Conservation (phyloP, 257 asterid species). For the Echium plantagineum region DNA sequence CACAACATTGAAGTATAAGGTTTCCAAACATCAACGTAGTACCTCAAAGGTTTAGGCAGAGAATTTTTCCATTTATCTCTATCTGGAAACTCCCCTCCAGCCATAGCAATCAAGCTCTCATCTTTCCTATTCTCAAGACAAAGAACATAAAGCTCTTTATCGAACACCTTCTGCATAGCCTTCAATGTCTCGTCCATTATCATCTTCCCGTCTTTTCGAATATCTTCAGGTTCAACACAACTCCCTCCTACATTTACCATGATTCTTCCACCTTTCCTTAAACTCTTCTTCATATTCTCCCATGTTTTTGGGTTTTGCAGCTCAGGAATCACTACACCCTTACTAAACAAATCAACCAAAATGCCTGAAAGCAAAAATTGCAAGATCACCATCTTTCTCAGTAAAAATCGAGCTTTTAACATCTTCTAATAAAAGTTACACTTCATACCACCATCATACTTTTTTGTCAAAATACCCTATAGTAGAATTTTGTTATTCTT, state of each 20-base stretch:
- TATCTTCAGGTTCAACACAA: conserved; percentile 85
- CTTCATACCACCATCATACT: no score
- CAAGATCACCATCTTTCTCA: no score
- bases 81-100: conserved; percentile 65
- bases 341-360: conserved; percentile 50
- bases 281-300: conserved; percentile 39
- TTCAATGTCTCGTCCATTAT: conserved; percentile 68
- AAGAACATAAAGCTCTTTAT: conserved; percentile 33
- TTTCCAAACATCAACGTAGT: conserved; percentile 61
- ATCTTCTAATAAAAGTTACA: no score
- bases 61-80: conserved; percentile 42
- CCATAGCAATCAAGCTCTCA: conserved; percentile 65
- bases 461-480: no score
- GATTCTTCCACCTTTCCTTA: conserved; percentile 61
- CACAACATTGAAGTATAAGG: conserved; percentile 14
- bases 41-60: conserved; percentile 44
- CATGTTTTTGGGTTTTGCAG: conserved; percentile 60
- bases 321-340: conserved; percentile 69
- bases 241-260: conserved; percentile 95
- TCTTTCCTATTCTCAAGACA: conserved; percentile 46
- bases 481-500: no score
- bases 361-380: conserved; percentile 35
- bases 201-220: conserved; percentile 49
- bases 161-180: conserved; percentile 48
- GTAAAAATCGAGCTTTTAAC: no score